These are phyloP conservation scores for Erythrobasidium hasegawianum DNA, from an alignment of 1,284 basidiomycete genomes.

Conservation along the genomic window DNA sequence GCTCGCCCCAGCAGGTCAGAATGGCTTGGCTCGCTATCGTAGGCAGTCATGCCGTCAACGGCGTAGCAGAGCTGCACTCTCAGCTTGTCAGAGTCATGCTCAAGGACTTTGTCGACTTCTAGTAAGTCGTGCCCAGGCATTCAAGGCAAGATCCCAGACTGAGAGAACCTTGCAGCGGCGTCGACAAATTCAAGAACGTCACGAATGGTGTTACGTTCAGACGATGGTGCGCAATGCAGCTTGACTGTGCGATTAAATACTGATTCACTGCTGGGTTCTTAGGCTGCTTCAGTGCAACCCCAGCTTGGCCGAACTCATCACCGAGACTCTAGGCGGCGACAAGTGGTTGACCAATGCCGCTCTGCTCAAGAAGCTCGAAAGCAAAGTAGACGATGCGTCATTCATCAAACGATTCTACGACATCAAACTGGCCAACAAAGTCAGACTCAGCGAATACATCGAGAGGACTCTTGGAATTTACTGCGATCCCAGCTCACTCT, in stretches of 20 bases:
- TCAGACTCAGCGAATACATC: constrained; percentile 62
- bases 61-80: constrained; percentile 78
- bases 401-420: constrained; percentile 75
- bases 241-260: too few relatives aligned
- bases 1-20: constrained; percentile 74
- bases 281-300: constrained; percentile 75
- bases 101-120: constrained; percentile 86
- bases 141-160: too few relatives aligned
- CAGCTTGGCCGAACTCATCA: constrained; percentile 72
- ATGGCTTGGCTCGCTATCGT: constrained; percentile 77
- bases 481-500: constrained; percentile 75
- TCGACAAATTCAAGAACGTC: constrained; percentile 65
- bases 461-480: constrained; percentile 65
- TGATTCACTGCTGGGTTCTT: too few relatives aligned
- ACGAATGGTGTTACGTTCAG: constrained; percentile 68
- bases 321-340: constrained; percentile 69
- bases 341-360: constrained; percentile 79
- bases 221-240: too few relatives aligned
- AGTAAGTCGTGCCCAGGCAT: constrained; percentile 46
- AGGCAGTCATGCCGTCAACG: constrained; percentile 73
- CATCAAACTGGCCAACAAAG: constrained; percentile 59
- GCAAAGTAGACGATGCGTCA: constrained; percentile 63
- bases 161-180: constrained; percentile 13
- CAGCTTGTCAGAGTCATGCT: constrained; percentile 60
- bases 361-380: constrained; percentile 60